Percentiles rank a stretch among this genome's conserved stretches.
phyloP scores from a whole-genome alignment of 1,284 basidiomycete species.

The Ganoderma resinaceum region DNA sequence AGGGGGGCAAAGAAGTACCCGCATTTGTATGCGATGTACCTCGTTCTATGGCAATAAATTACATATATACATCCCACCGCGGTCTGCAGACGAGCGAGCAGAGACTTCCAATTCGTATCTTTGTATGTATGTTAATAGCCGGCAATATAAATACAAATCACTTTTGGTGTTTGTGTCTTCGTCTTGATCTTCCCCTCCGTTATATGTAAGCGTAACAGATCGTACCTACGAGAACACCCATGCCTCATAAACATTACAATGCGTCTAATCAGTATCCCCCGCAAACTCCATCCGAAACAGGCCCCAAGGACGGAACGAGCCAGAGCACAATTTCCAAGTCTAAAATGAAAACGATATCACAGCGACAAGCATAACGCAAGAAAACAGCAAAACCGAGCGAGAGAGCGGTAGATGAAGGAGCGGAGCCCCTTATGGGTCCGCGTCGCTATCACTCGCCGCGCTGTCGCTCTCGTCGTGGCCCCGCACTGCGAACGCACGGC shows the following conservation, averaged over 20 bases:
- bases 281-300: background rate
- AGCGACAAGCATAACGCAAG: background rate
- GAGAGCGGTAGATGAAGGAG: background rate
- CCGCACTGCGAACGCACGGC: constrained; percentile 80
- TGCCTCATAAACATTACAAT: background rate
- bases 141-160: constrained; percentile 1
- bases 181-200: background rate
- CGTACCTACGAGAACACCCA: background rate
- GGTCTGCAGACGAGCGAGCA: background rate
- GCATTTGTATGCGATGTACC: background rate
- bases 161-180: background rate
- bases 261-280: constrained; percentile 4
- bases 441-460: constrained; percentile 76
- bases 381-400: background rate
- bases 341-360: background rate
- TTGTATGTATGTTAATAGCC: background rate
- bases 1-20: background rate
- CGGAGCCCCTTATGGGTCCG: constrained; percentile 11
- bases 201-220: background rate
- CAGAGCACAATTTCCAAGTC: background rate
- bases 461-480: constrained; percentile 90
- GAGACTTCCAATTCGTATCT: background rate
- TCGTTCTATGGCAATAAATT: background rate
- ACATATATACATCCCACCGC: background rate
- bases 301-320: background rate